A percentile compares a stretch with the other conserved stretches of the same genome.
These are phyloP conservation scores for Syzygium oleosum DNA, from an alignment of 345 rosid genomes.

Conservation along the genomic window DNA sequence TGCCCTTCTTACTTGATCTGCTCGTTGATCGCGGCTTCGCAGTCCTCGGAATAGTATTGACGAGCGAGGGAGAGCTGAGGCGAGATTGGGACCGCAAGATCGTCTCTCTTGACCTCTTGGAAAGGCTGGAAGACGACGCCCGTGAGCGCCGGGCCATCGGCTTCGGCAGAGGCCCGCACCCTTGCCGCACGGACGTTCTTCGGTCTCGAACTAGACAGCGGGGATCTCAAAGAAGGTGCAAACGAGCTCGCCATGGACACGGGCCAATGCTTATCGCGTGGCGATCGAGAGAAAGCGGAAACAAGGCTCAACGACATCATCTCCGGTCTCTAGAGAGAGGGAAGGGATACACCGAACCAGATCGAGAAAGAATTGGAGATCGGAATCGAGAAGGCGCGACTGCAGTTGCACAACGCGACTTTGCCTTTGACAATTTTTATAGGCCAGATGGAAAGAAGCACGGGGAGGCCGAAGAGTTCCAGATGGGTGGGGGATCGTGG, in stretches of 20 bases:
- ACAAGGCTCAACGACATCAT: neutral
- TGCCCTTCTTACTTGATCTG: slow-evolving; percentile 64
- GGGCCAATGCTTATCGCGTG: neutral
- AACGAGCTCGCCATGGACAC: neutral
- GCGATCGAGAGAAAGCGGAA: neutral
- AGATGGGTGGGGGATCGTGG: neutral
- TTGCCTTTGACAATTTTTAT: neutral
- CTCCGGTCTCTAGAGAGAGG: neutral
- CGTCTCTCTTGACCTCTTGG: slow-evolving; percentile 86
- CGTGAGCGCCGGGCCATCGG: slow-evolving; percentile 16
- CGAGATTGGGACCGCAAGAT: slow-evolving; percentile 63
- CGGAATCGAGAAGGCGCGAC: neutral
- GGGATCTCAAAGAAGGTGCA: neutral
- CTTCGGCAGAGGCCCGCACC: slow-evolving; percentile 10
- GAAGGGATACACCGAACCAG: neutral
- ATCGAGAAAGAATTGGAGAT: neutral
- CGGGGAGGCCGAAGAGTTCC: neutral
- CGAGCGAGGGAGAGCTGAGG: slow-evolving; percentile 72
- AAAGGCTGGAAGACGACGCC: slow-evolving; percentile 81
- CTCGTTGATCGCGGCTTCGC: slow-evolving; percentile 76
- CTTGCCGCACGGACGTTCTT: slow-evolving; percentile 3
- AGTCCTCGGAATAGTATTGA: slow-evolving; percentile 49
- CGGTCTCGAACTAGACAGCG: slow-evolving; percentile 6
- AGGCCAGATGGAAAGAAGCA: neutral
- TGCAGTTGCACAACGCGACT: neutral